phyloP scores from a whole-genome alignment of 352 stramenopile species.

The Blastocystis sp. region DNA sequence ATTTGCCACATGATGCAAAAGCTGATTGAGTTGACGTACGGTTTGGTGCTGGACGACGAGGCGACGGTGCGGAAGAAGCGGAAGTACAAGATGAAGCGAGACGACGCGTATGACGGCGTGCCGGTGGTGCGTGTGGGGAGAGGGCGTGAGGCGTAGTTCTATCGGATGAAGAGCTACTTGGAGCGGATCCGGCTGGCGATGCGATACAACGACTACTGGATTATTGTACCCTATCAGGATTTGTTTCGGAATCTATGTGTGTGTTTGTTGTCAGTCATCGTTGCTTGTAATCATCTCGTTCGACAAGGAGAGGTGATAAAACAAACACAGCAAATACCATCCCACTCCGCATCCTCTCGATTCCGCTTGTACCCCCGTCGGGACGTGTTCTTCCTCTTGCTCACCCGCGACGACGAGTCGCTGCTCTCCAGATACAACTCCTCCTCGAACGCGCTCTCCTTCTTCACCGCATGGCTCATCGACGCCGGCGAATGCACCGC shows the following conservation, averaged over 20 bases:
- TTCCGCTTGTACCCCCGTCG: not conserved
- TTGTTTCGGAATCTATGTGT: not conserved
- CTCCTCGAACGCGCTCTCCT: not conserved
- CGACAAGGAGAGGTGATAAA: not conserved
- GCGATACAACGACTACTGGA: slow-evolving; percentile 58
- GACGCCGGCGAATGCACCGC: not conserved
- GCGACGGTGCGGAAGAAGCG: not conserved
- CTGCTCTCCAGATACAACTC: not conserved
- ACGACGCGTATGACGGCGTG: not conserved
- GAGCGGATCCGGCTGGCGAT: slow-evolving; percentile 42
- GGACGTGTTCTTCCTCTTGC: not conserved
- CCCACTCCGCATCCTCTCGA: slow-evolving; percentile 6
- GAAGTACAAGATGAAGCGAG: not conserved
- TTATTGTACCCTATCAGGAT: slow-evolving; percentile 67
- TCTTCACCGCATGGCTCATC: not conserved
- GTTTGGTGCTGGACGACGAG: slow-evolving; percentile 32
- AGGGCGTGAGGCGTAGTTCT: slow-evolving; percentile 27
- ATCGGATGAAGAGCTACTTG: slow-evolving; percentile 31
- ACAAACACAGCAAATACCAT: slow-evolving; percentile 26
- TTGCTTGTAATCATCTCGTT: no score
- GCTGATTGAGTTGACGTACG: slow-evolving; percentile 31
- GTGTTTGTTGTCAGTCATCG: no score
- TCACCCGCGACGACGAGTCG: not conserved
- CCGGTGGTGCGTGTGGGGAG: not conserved
- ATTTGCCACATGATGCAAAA: slow-evolving; percentile 33